Evolutionary conservation across 441 rosid species (phyloP), one percentile per base, ranked within the genome.

Genomic region (Francoa sonchifolia): DNA sequence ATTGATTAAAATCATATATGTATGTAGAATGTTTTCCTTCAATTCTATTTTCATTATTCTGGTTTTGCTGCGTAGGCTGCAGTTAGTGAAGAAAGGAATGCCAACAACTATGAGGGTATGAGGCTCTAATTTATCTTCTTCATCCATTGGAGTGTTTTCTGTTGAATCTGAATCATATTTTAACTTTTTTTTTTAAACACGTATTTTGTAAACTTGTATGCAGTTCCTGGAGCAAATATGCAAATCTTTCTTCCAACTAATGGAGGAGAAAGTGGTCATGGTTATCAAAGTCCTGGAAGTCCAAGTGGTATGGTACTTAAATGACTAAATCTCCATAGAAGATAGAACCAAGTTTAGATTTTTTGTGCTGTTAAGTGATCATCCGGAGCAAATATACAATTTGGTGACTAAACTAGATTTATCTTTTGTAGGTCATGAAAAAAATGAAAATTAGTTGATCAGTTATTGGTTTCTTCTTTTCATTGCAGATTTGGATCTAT

Each of bases 171-270:
- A 27, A 21, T 17, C 10, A 3, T 22, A 50, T 44, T 61, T 37
- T 50, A 3, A 8, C 14, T n/a, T 6, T 18, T 22, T 18, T 12
- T 25, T 19, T 30, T 6, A 25, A 19, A 25, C 14, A 20, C 39
- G 51, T n/a, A 67, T 49, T 26, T 38, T 58, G 12, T 42, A 37
- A 35, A 33, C 25, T 57, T 22, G 12, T 50, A 23, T 61, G 62
- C 69, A 79, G 96, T 43, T 7, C 80, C 94, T n/a, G 73, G 69
- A 60, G 92, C 89, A 22, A 85, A 44, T 35, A 65, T 85, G 92
- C 77, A 79, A 47, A 69, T 44, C 47, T 77, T 75, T 42, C 89
- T 95, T 42, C 92, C 86, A 7, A 54, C 32, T 47, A 63, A 50
- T 47, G 74, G 61, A 30, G 78, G 79, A n/a, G n/a, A n/a, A 44